Evolutionary conservation across 352 stramenopile species (phyloP), one percentile per base, ranked within the genome.

Genomic region (Globisporangium alternatum): DNA sequence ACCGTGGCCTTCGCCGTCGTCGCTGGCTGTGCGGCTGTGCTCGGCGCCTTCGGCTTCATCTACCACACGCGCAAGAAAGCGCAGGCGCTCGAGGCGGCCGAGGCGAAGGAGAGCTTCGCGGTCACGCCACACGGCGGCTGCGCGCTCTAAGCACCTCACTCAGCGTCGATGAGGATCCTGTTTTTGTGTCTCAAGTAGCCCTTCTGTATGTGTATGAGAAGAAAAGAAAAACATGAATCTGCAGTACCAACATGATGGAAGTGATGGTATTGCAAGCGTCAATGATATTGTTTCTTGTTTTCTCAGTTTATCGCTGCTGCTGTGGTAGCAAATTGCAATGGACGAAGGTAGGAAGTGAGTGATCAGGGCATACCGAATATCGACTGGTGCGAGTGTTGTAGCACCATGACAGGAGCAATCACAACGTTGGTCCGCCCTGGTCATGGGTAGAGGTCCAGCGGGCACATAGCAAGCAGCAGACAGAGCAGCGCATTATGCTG

Each of bases 21-120:
- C 2, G 56, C 56, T 0, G 75, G 67, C 31, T 80, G 70, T 25
- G 75, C 69, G 6, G 77, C 83, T 25, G 69, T 77, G 17, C 44
- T 83, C 51, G 73, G 75, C n/a, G 82, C 82, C 1, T 88, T 88
- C 57, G 82, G 76, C 28, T 91, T 91, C 76, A 89, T 91, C 71
- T 91, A 88, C 75, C 80, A 88, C 75, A 73, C 78, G 33, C 82
- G 82, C 68, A 77, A 89, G 72, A 84, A 83, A 60, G 82, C 82
- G 2, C 60, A 78, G 44, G 75, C 84, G 63, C 70, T 91, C 8
- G 82, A 86, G 35, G 66, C 71, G 3, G 65, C 52, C n/a, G 80
- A 88, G 35, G 62, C 67, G 64, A 90, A 90, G 78, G 67, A 31
- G 33, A 68, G 62, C 55, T 79, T 71, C 15, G 60, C 76, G 41